These are phyloP conservation scores for Ophiosphaerella korrae DNA, from an alignment of 2,329 filamentous ascomycete genomes.

Conservation along the genomic window DNA sequence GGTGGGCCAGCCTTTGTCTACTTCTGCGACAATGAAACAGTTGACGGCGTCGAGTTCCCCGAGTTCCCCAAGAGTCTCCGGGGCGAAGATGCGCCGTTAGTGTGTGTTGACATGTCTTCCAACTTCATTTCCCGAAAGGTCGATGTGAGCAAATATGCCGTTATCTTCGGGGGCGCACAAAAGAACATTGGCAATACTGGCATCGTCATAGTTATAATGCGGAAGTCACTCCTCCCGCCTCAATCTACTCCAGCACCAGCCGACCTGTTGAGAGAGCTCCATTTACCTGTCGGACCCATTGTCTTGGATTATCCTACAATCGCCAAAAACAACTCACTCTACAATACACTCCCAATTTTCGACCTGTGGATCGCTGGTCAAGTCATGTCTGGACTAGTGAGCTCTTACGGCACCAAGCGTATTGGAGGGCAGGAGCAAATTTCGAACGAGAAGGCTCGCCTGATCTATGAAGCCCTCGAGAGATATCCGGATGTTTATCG, in stretches of 20 bases:
- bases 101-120: slow-evolving; percentile 91
- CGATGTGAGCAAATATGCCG: slow-evolving; percentile 76
- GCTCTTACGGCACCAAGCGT: slow-evolving; percentile 66
- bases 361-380: slow-evolving; percentile 90
- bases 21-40: slow-evolving; percentile 92
- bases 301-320: slow-evolving; percentile 83
- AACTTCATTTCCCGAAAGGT: slow-evolving; percentile 87
- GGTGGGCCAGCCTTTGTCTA: slow-evolving; percentile 73
- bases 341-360: slow-evolving; percentile 95
- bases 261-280: slow-evolving; percentile 72
- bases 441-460: slow-evolving; percentile 72
- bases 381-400: slow-evolving; percentile 78
- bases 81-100: slow-evolving; percentile 68
- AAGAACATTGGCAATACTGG: slow-evolving; percentile 91
- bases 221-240: slow-evolving; percentile 78
- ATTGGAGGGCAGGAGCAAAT: slow-evolving; percentile 78
- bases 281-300: slow-evolving; percentile 76
- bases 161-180: slow-evolving; percentile 89
- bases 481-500: slow-evolving; percentile 73
- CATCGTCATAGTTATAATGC: slow-evolving; percentile 83
- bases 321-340: slow-evolving; percentile 91
- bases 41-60: slow-evolving; percentile 91
- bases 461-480: slow-evolving; percentile 81
- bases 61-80: slow-evolving; percentile 69
- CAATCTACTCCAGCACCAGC: slow-evolving; percentile 62